Percentiles rank a stretch among this genome's conserved stretches.
Conservation (phyloP, 306 rosid genomes). For the Pyrus pyrifolia region DNA sequence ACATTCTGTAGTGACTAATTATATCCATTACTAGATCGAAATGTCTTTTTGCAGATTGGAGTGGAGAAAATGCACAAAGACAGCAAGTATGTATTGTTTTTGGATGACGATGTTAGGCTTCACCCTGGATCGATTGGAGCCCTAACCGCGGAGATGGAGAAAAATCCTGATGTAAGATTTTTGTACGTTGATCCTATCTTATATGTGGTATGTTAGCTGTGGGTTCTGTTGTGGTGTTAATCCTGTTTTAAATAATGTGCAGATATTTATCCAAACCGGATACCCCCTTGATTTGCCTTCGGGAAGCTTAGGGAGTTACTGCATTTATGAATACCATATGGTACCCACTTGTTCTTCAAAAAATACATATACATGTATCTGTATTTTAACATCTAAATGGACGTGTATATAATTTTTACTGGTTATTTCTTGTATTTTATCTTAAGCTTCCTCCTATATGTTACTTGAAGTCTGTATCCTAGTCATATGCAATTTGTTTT, state of each 20-base stretch:
- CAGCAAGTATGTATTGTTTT: constrained; percentile 75
- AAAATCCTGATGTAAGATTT: constrained; percentile 65
- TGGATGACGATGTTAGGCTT: constrained; percentile 92
- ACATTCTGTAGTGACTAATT: neutral
- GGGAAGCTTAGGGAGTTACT: constrained; percentile 96
- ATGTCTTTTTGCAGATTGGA: constrained; percentile 59
- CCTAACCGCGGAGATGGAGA: constrained; percentile 78
- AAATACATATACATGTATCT: neutral
- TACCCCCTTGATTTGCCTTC: constrained; percentile 98
- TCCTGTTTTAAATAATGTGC: constrained; percentile 29
- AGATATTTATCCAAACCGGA: constrained; percentile 99
- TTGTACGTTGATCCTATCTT: neutral
- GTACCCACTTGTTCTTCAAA: constrained; percentile 27
- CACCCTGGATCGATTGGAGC: constrained; percentile 98
- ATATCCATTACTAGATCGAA: constrained; percentile 14
- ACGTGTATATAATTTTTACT: neutral
- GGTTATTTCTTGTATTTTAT: neutral
- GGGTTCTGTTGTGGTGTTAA: constrained; percentile 10
- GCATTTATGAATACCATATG: constrained; percentile 98
- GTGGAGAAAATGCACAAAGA: constrained; percentile 85
- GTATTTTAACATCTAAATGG: neutral
- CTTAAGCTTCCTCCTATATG: neutral
- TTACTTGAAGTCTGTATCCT: neutral
- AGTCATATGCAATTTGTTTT: constrained; percentile 10
- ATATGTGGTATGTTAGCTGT: constrained; percentile 1